Base-by-base conservation (phyloP, 768 basidiomycete genomes). In the Lactarius deliciosus region DNA sequence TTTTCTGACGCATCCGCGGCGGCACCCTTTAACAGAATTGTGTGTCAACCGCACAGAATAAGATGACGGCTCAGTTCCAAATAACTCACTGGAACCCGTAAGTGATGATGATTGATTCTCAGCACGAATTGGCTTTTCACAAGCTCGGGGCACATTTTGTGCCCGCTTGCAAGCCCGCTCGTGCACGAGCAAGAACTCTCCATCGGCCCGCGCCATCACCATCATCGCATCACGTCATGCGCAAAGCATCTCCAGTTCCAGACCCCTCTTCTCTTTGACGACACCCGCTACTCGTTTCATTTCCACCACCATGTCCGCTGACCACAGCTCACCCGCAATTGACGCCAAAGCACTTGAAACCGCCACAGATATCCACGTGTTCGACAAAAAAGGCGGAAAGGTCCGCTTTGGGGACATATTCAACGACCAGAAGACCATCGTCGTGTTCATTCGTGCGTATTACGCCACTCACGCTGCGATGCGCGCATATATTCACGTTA, bases 391-490 rank as follows among this genome's bases (percentile, higher is more conserved):
- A 13, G 67, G 69, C 15, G 40, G 25, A 50, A 57, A 60, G 43
- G 61, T 70, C 57, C 57, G 36, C 30, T 68, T 70, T 45, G 64
- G 67, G 1, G 64, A 64, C 20, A 15, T 70, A 41, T 70, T 68
- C 43, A 64, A 53, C 22, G 28, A 60, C 5, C 61, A 65, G 64
- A 68, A 68, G 54, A 60, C 61, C 9, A 30, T 68, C 4, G 53
- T 68, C 1, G 64, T 68, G 25, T 70, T 68, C 40, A 63, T 68
- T 10, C 69, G 69, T 68, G 22, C 50, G 69, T 59, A 28, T 25
- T 5, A 25, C 22, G 38, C 30, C 22, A 8, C 47, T n/a, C 30
- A 20, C 6, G n/a, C 10, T 28, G n/a, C 22, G 10, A 15, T n/a
- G 4, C 13, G 9, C 18, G 11, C 36, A 43, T 25, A 45, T 53